phyloP scores from a whole-genome alignment of 1,284 basidiomycete species.

The Puccinia hordei region DNA sequence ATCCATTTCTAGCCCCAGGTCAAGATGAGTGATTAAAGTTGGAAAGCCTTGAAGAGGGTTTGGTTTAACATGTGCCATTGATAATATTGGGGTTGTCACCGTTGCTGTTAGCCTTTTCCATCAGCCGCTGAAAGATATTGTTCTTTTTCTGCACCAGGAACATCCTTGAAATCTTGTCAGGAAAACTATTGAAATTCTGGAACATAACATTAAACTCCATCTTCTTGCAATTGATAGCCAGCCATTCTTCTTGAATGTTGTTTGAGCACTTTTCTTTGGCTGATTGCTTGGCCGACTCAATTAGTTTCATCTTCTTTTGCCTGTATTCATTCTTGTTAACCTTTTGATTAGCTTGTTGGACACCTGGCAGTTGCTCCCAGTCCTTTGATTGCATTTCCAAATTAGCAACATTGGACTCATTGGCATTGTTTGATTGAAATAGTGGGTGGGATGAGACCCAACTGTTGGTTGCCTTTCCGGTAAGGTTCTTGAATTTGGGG shows the following conservation, averaged over 20 bases:
- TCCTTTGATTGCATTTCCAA: background rate
- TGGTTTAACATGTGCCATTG: no score
- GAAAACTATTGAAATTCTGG: background rate
- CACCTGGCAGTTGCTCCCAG: background rate
- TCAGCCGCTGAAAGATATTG: no score
- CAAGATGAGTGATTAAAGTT: no score
- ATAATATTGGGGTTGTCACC: no score
- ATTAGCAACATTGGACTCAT: background rate
- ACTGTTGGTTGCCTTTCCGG: background rate
- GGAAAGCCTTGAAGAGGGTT: no score
- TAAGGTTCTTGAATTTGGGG: background rate
- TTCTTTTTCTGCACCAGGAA: no score
- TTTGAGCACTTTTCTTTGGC: background rate
- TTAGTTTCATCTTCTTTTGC: background rate
- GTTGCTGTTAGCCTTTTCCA: no score
- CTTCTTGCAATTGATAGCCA: background rate
- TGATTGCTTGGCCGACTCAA: background rate
- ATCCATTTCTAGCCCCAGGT: no score
- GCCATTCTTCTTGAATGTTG: background rate
- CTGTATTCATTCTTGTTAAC: background rate
- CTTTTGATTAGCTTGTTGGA: background rate
- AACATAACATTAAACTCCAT: background rate
- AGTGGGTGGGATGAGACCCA: no score
- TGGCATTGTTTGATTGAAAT: background rate
- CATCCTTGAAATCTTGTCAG: no score